Conservation (phyloP, 2,329 filamentous ascomycete genomes). For the Apiospora koreana region DNA sequence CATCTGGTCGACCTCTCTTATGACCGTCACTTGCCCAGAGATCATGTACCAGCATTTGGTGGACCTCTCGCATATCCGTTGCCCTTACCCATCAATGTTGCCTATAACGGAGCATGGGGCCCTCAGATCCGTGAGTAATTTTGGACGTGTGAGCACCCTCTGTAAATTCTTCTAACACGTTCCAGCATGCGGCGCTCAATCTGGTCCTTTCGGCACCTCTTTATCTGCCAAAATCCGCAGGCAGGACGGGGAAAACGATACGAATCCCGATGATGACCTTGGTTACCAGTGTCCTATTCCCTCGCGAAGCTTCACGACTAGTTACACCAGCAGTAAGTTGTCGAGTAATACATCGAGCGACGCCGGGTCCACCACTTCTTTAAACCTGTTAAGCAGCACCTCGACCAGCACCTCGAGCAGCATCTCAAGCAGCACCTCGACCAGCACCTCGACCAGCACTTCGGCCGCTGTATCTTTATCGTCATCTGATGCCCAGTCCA, state of each 20-base stretch:
- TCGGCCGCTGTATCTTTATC: too few species aligned
- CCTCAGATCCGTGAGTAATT: neutral
- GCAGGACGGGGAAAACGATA: too few species aligned
- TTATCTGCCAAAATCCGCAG: too few species aligned
- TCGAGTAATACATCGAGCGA: neutral
- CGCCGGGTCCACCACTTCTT: too few species aligned
- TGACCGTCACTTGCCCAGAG: neutral
- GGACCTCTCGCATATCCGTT: neutral
- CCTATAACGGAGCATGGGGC: slow-evolving; percentile 1
- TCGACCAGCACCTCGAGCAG: too few species aligned
- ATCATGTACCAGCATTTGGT: neutral
- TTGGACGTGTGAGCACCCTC: too few species aligned
- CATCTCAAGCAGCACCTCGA: too few species aligned
- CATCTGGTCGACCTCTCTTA: neutral
- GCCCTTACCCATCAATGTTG: neutral
- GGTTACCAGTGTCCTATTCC: neutral
- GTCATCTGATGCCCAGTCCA: too few species aligned
- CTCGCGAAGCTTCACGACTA: neutral
- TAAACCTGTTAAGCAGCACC: too few species aligned
- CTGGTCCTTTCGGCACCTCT: neutral
- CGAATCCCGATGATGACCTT: neutral
- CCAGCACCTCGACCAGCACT: too few species aligned
- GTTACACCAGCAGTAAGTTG: neutral
- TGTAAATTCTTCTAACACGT: too few species aligned
- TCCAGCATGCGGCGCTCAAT: neutral